Base-by-base conservation (phyloP, 2,329 filamentous ascomycete genomes). In the Aspergillus puulaauensis region DNA sequence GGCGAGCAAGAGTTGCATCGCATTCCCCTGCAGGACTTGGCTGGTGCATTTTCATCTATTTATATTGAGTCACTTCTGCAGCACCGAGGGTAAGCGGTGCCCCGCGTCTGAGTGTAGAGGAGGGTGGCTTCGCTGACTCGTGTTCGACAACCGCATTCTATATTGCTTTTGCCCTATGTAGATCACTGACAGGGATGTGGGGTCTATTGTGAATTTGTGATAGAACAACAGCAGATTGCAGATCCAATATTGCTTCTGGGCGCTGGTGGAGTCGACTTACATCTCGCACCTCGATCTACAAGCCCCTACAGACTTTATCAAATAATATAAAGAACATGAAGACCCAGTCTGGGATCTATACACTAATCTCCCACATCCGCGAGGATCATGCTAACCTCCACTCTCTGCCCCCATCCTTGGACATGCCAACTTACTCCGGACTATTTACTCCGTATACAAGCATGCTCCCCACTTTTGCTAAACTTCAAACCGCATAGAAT, bases 21-120 rank as follows among this genome's bases (percentile, higher is more conserved):
- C 37, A 19, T 17, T 14, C 17, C 41, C 40, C 19, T 52, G 50
- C 50, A 52, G 9, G 41, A 52, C 50, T 52, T 52, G 50, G 50
- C 50, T 27, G 24, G 14, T 17, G 11, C 31, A 11, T 35, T 24
- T 37, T 35, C 19, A 17, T 39, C 19, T 45, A 44, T 33, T 31
- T 27, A 45, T 35, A 8, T 23, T n/a, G 14, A 15, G 15, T 31
- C 2, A 9, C 19, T 14, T 19, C 17, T 40, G 47, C 6, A 40
- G n/a, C 23, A 39, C 50, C 50, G 50, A 52, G 50, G 19, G 45
- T 46, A 14, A 21, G 27, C 23, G 24, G 12, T 37, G 40, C 50
- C 41, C 40, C 11, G 31, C 31, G 6, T 48, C 12, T 21, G 14
- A 6, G 23, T 24, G 0, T 11, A 31, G 1, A 0, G 9, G 1